phyloP scores from a whole-genome alignment of 495 filamentous ascomycete genomes.

The Talaromyces borbonicus region DNA sequence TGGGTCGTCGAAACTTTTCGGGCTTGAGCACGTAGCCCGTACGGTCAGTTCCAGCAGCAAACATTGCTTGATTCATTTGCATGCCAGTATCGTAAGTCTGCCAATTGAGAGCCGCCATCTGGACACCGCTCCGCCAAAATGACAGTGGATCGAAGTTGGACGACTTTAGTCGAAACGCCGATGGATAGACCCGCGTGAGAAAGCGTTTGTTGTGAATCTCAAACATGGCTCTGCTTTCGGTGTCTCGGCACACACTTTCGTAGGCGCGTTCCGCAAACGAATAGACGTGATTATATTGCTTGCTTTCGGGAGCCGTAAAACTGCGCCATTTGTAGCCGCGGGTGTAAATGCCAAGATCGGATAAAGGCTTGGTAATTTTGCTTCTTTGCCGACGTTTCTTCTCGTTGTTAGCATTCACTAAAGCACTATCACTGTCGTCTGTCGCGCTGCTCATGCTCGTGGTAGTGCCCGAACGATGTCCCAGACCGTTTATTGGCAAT shows the following conservation, averaged over 20 bases:
- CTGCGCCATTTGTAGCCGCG: conserved; percentile 75
- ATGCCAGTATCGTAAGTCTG: conserved; percentile 92
- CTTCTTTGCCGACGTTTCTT: conserved; percentile 56
- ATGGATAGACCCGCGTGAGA: conserved; percentile 90
- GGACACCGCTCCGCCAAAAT: conserved; percentile 90
- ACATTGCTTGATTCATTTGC: conserved; percentile 97
- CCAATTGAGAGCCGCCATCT: conserved; percentile 97
- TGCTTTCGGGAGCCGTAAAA: conserved; percentile 66
- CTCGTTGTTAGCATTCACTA: conserved; percentile 30
- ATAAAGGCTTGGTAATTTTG: conserved; percentile 78
- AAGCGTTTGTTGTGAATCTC: conserved; percentile 84
- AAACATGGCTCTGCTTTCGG: conserved; percentile 61
- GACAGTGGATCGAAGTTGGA: conserved; percentile 86
- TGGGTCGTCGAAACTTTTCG: conserved; percentile 58
- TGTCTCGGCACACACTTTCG: conserved; percentile 59
- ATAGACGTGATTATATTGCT: conserved; percentile 82
- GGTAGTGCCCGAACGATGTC: conserved; percentile 42
- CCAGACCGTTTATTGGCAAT: conserved; percentile 34
- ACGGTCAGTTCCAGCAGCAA: conserved; percentile 78
- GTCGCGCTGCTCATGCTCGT: conserved; percentile 50
- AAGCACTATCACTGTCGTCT: conserved; percentile 52
- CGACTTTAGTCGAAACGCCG: conserved; percentile 65
- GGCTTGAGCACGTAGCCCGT: conserved; percentile 93
- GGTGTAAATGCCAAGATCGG: conserved; percentile 81
- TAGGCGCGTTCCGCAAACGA: conserved; percentile 86